A percentile compares a stretch with the other conserved stretches of the same genome.
Conservation (phyloP, 202 grass and related monocot genomes). For the Carex sylvatica region DNA sequence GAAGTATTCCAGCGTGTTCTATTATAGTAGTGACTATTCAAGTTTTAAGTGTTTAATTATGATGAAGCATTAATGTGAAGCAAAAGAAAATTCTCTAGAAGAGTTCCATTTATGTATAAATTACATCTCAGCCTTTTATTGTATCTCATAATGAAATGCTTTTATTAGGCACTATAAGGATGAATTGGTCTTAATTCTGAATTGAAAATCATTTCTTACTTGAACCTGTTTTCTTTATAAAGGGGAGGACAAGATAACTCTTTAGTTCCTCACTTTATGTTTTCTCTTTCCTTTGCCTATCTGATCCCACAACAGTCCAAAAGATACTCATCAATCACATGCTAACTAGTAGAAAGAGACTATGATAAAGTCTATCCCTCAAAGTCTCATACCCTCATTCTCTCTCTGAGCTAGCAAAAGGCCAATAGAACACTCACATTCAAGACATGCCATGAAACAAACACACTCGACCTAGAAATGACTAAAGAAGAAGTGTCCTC, state of each 20-base stretch:
- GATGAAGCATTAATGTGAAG: constrained; percentile 4
- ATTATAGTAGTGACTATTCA: background rate
- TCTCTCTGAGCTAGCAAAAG: constrained; percentile 43
- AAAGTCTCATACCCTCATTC: constrained; percentile 46
- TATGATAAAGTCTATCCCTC: constrained; percentile 17
- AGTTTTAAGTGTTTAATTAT: background rate
- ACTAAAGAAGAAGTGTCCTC: constrained; percentile 16
- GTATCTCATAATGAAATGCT: constrained; percentile 6
- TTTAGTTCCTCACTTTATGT: constrained; percentile 5
- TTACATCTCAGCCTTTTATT: background rate
- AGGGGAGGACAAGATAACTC: constrained; percentile 2
- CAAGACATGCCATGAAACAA: constrained; percentile 36
- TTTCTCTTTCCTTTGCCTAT: background rate
- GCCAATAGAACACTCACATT: constrained; percentile 41
- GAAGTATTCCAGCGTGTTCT: background rate
- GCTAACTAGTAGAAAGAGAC: constrained; percentile 31
- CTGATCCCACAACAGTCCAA: constrained; percentile 22
- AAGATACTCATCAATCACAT: constrained; percentile 33
- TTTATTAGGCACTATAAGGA: constrained; percentile 8
- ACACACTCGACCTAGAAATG: constrained; percentile 42
- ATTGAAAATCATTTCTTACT: constrained; percentile 21
- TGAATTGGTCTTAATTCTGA: background rate
- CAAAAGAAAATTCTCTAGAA: constrained; percentile 35
- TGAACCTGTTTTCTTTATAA: constrained; percentile 32
- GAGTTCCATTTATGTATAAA: constrained; percentile 14